Evolutionary conservation across 2,329 filamentous ascomycete genomes (phyloP).

Genomic region (Fusarium transvaalense): DNA sequence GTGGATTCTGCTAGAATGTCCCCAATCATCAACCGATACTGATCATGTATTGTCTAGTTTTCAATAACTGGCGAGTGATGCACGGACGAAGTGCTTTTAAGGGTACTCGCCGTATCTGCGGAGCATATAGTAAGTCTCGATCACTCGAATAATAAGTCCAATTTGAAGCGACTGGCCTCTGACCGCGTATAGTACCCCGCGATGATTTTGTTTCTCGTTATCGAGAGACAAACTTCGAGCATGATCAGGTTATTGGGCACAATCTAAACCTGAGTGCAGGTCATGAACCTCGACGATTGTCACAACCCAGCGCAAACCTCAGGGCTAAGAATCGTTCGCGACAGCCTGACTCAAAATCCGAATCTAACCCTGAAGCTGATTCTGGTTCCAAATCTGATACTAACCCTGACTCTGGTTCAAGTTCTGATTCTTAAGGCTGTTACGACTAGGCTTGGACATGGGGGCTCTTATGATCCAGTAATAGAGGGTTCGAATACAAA

Average conservation of each 20-base stretch:
- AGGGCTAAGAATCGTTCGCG: not conserved
- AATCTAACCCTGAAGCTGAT: not conserved
- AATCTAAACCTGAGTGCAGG: constrained; percentile 48
- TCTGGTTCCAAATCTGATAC: not conserved
- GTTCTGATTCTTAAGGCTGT: not conserved
- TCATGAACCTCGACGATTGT: not conserved
- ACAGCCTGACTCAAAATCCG: not conserved
- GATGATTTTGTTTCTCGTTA: constrained; percentile 86
- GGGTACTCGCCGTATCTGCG: constrained; percentile 88
- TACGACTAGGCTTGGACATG: not conserved
- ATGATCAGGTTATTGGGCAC: constrained; percentile 58
- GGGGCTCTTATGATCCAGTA: not conserved
- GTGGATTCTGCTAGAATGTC: constrained; percentile 48
- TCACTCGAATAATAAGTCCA: not conserved
- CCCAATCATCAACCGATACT: constrained; percentile 16
- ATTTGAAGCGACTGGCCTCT: constrained; percentile 12
- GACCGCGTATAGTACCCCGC: constrained; percentile 69
- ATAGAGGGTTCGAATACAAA: not conserved
- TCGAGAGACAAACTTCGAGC: constrained; percentile 74
- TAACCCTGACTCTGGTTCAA: not conserved
- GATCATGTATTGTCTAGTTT: constrained; percentile 67
- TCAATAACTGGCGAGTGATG: constrained; percentile 95
- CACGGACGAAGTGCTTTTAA: constrained; percentile 88
- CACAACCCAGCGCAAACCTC: not conserved
- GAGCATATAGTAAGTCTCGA: constrained; percentile 81